phyloP scores from a whole-genome alignment of 2,329 filamentous ascomycete species.

The Penicillium concentricum region DNA sequence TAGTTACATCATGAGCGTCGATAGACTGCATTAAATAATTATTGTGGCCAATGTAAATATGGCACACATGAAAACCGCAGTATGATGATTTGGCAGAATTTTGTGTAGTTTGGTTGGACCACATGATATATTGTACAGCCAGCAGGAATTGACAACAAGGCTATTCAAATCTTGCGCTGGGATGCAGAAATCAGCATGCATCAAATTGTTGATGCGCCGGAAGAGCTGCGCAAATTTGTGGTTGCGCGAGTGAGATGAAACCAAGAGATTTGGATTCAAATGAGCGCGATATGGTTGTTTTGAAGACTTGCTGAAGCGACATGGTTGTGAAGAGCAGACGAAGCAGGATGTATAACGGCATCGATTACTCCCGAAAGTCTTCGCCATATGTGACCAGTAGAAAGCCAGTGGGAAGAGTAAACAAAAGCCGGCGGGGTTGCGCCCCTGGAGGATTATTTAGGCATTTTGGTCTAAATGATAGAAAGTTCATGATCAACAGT shows the following conservation, averaged over 20 bases:
- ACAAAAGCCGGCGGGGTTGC: background rate
- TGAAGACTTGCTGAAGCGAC: no score
- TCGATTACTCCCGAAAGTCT: no score
- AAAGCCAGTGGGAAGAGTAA: background rate
- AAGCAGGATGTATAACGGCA: background rate
- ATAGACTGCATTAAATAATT: background rate
- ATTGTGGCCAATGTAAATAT: background rate
- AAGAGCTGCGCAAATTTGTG: background rate
- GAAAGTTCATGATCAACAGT: background rate
- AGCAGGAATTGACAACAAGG: background rate
- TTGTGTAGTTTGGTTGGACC: background rate
- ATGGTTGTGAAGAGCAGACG: background rate
- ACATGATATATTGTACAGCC: background rate
- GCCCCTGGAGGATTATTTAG: background rate
- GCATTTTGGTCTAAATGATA: background rate
- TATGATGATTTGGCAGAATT: background rate
- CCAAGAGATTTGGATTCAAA: background rate
- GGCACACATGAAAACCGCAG: background rate
- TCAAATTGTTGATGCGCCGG: background rate
- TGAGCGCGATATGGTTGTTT: background rate
- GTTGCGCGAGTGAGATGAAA: background rate
- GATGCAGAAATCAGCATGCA: background rate
- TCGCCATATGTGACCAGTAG: no score
- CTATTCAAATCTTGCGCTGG: background rate
- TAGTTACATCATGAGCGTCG: slow-evolving; percentile 9